Base-by-base conservation (phyloP, 2,329 filamentous ascomycete species). In the Fusarium pseudoanthophilum region DNA sequence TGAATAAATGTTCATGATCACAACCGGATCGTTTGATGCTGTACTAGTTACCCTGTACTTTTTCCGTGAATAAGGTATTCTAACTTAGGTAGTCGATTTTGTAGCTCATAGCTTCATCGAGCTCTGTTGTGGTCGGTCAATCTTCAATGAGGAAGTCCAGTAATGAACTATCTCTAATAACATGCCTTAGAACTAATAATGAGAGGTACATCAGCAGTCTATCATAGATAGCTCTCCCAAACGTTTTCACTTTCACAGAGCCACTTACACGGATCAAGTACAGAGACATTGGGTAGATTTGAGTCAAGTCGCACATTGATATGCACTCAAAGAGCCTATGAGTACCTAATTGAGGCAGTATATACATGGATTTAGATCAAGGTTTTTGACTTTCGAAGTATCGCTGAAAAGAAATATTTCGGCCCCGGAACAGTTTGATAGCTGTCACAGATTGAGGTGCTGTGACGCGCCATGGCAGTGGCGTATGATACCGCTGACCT, bases 341-440 rank as follows among this genome's bases (percentile, higher is more conserved):
- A 20, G 13, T 26, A 26, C 16, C 18, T 4, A 18, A 18, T 11
- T 28, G 20, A 28, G 10, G 14, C 2, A 42, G 2, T 11, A 18
- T 4, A 21, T 18, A 28, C 11, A n/a, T 20, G 3, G 11, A 34
- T 34, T 24, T 8, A 24, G 11, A 20, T 30, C 11, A 24, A 24
- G 2, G 8, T 21, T 52, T 36, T 36, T 26, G 26, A 26, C 4
- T 26, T 30, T 20, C n/a, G 18, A 39, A 60, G 34, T 61, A 79
- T 87, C 42, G 87, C 86, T 36, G 85, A 34, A 42, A 30, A 20
- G 28, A 16, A 20, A 59, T 18, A 20, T 30, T n/a, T 49, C 30
- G 42, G 26, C 30, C 42, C 26, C 56, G 42, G 55, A 24, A n/a
- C 42, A 51, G 56, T 59, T 59, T 59, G 56, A 51, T 42, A 46